Evolutionary conservation across 2,329 filamentous ascomycete genomes (phyloP), one percentile per base, ranked within the genome.

Genomic region (Nigrospora oryzae): DNA sequence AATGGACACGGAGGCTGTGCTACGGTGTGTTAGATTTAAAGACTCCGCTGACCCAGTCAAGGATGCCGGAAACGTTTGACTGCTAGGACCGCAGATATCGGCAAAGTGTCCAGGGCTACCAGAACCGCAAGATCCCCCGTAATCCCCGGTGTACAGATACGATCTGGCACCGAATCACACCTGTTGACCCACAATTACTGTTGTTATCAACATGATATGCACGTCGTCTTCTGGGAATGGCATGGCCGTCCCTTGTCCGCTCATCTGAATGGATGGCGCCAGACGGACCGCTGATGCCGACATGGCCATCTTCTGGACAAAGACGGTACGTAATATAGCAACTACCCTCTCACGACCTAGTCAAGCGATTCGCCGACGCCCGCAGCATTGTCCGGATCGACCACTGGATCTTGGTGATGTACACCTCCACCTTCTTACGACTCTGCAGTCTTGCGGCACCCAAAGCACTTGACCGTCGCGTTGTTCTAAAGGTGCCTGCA

Each of bases 251-350:
- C 16, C 11, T 14, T 11, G 15, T 23, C 12, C 31, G 16, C 31
- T 41, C 34, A 19, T 19, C 8, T 12, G 39, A 41, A 13, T 34
- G 31, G 31, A 11, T 3, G 23, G 16, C 39, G 30, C 39, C 34
- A 16, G 34, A 36, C 66, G 66, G 66, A 64, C 66, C 66, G 66
- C 57, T 53, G 59, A 56, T 63, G 61, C 66, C 66, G 66, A 61
- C 52, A 52, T 65, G 61, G 55, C 61, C 58, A 59, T 62, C 58
- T 59, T 44, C 52, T 53, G 56, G 55, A 53, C 49, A 47, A 56
- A 49, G 47, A 51, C 47, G 51, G 39, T 34, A 51, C 58, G 57
- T 58, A 55, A 56, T 56, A 48, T 38, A 45, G 50, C 49, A 51
- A 53, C n/a, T 41, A 35, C 16, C 36, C 36, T 33, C 42, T 43